These are phyloP conservation scores for Kwoniella pini DNA, from an alignment of 768 basidiomycete species.

Conservation along the genomic window DNA sequence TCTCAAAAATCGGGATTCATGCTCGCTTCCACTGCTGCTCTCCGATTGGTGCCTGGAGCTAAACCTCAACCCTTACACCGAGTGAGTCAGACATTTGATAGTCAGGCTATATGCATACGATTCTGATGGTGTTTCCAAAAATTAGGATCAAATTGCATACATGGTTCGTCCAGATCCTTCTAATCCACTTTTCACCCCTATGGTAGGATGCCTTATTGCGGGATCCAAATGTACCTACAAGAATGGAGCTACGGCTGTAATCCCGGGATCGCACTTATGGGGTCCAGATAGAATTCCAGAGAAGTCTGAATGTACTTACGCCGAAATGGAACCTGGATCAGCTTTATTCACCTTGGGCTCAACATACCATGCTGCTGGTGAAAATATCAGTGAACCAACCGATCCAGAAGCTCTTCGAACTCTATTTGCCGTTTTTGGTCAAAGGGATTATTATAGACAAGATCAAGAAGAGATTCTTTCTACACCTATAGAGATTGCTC, in stretches of 20 bases:
- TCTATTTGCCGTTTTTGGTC: constrained; percentile 23
- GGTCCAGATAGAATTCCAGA: constrained; percentile 18
- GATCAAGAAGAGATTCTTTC: constrained; percentile 22
- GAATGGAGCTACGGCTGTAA: constrained; percentile 23
- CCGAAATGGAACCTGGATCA: constrained; percentile 29
- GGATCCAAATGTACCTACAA: constrained; percentile 22
- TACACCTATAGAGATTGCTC: constrained; percentile 15
- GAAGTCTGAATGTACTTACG: constrained; percentile 14
- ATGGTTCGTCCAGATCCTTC: constrained; percentile 17
- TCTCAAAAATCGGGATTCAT: constrained; percentile 25
- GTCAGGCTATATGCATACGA: background rate
- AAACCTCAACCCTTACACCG: constrained; percentile 21
- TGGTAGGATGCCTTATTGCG: constrained; percentile 24
- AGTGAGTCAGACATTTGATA: constrained; percentile 2
- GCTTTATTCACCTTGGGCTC: constrained; percentile 21
- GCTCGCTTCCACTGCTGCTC: constrained; percentile 20
- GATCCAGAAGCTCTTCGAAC: constrained; percentile 23
- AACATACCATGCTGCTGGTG: constrained; percentile 22
- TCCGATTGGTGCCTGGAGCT: constrained; percentile 21
- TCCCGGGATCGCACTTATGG: constrained; percentile 23
- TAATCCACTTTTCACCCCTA: constrained; percentile 18
- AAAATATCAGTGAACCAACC: constrained; percentile 17
- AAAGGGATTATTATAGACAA: constrained; percentile 17
- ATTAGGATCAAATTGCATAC: constrained; percentile 22
- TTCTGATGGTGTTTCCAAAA: background rate